Conservation (phyloP, 1,284 basidiomycete genomes). For the Malassezia cuniculi region DNA sequence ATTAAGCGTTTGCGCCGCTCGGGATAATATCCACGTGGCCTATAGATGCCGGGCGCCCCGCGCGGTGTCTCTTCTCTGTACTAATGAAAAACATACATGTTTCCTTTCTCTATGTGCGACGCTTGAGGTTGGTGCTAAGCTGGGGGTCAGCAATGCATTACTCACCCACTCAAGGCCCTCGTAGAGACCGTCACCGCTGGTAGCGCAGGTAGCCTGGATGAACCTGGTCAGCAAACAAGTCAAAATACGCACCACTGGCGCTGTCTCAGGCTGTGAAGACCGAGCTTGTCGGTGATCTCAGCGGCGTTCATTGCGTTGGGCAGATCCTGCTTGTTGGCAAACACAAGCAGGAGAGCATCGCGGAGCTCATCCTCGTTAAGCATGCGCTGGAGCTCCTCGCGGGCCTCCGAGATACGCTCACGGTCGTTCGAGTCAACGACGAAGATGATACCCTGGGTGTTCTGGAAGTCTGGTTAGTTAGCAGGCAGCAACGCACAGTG, state of each 20-base stretch:
- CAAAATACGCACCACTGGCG: slow-evolving; percentile 48
- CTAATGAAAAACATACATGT: too few species aligned
- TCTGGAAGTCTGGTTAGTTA: slow-evolving; percentile 74
- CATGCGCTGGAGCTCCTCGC: slow-evolving; percentile 99
- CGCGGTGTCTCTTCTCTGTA: too few species aligned
- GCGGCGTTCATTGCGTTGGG: slow-evolving; percentile 98
- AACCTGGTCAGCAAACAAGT: slow-evolving; percentile 52
- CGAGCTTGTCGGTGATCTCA: slow-evolving; percentile 99
- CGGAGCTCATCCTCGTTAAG: slow-evolving; percentile 98
- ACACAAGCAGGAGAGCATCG: slow-evolving; percentile 93
- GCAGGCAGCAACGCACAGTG: slow-evolving; percentile 64
- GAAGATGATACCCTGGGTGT: slow-evolving; percentile 99
- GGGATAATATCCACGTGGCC: too few species aligned
- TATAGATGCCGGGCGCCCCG: too few species aligned
- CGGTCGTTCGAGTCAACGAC: slow-evolving; percentile 99
- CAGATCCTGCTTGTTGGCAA: slow-evolving; percentile 99
- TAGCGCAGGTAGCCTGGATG: slow-evolving; percentile 98
- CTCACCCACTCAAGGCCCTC: slow-evolving; percentile 57
- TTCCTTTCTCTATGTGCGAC: slow-evolving; percentile 59
- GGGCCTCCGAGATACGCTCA: slow-evolving; percentile 96
- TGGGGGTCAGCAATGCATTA: slow-evolving; percentile 5
- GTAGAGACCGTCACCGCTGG: slow-evolving; percentile 95
- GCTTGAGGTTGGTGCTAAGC: slow-evolving; percentile 74
- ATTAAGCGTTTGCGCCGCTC: too few species aligned
- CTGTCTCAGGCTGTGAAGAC: slow-evolving; percentile 89